These are phyloP conservation scores for Penicillium antarcticum DNA, from an alignment of 495 filamentous ascomycete genomes.

Conservation along the genomic window DNA sequence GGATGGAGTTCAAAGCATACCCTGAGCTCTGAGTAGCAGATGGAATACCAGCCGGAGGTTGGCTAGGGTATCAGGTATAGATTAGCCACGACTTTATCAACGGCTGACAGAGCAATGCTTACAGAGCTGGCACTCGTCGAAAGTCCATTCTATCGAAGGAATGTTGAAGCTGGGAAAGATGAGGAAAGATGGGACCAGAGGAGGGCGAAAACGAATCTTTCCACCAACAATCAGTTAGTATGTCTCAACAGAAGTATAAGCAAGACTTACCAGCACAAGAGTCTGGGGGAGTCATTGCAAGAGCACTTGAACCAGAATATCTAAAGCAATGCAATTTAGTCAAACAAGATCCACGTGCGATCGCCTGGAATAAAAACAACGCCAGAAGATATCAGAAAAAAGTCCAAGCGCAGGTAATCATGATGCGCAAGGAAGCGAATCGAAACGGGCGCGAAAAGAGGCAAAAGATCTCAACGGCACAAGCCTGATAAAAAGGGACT, in stretches of 20 bases:
- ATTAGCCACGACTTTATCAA: constrained; percentile 14
- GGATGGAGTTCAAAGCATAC: constrained; percentile 22
- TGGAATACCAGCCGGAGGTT: constrained; percentile 37
- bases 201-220: constrained; percentile 42
- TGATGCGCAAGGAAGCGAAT: constrained; percentile 14
- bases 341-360: constrained; percentile 10
- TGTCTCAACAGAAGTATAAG: constrained; percentile 4
- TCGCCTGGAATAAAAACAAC: constrained; percentile 1
- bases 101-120: constrained; percentile 14
- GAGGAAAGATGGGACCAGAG: constrained; percentile 37
- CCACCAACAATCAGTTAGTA: constrained; percentile 13
- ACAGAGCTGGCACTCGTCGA: constrained; percentile 43
- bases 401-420: constrained; percentile 12
- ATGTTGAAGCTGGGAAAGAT: constrained; percentile 27
- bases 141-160: constrained; percentile 45
- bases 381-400: constrained; percentile 8
- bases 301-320: constrained; percentile 38
- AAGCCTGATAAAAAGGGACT: constrained; percentile 17
- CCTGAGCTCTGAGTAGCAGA: constrained; percentile 29
- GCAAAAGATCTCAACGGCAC: constrained; percentile 12
- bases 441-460: constrained; percentile 9
- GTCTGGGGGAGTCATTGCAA: constrained; percentile 46
- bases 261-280: constrained; percentile 42
- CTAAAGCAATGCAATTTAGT: constrained; percentile 22
- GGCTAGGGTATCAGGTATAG: constrained; percentile 21